Evolutionary conservation across 2,329 filamentous ascomycete genomes (phyloP).

Genomic region (Colletotrichum sp.): DNA sequence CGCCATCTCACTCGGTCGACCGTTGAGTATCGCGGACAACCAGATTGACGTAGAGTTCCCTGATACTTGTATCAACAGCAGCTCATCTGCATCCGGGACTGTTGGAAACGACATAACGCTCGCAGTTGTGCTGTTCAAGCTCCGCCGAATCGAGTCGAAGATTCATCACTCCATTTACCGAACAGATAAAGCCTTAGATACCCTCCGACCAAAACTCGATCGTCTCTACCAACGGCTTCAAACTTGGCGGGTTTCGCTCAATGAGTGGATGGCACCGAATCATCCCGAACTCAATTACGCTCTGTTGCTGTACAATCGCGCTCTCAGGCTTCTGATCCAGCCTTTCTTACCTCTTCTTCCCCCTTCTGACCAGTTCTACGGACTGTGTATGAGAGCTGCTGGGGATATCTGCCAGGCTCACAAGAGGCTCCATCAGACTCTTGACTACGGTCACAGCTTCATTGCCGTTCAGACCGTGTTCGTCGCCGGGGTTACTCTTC

Average conservation of each 20-base stretch:
- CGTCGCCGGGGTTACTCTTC: slow-evolving; percentile 44
- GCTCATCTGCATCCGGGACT: slow-evolving; percentile 30
- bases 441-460: slow-evolving; percentile 46
- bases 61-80: slow-evolving; percentile 33
- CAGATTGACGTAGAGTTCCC: slow-evolving; percentile 56
- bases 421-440: slow-evolving; percentile 43
- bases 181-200: slow-evolving; percentile 47
- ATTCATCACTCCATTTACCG: slow-evolving; percentile 59
- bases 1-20: slow-evolving; percentile 54
- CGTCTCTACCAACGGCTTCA: slow-evolving; percentile 46
- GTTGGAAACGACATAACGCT: slow-evolving; percentile 39
- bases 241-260: slow-evolving; percentile 59
- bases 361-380: slow-evolving; percentile 49
- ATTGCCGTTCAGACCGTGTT: slow-evolving; percentile 48
- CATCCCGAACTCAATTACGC: slow-evolving; percentile 52
- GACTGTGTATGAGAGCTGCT: slow-evolving; percentile 42
- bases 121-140: slow-evolving; percentile 46
- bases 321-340: slow-evolving; percentile 53
- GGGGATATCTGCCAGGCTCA: slow-evolving; percentile 46
- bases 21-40: slow-evolving; percentile 53
- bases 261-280: slow-evolving; percentile 56
- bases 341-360: slow-evolving; percentile 52
- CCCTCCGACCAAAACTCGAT: slow-evolving; percentile 52
- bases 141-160: slow-evolving; percentile 51
- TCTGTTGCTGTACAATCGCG: slow-evolving; percentile 54